Percentiles rank a stretch among this genome's conserved stretches.
phyloP scores from a whole-genome alignment of 331 rosid genomes.

The Prunus yedoensis region DNA sequence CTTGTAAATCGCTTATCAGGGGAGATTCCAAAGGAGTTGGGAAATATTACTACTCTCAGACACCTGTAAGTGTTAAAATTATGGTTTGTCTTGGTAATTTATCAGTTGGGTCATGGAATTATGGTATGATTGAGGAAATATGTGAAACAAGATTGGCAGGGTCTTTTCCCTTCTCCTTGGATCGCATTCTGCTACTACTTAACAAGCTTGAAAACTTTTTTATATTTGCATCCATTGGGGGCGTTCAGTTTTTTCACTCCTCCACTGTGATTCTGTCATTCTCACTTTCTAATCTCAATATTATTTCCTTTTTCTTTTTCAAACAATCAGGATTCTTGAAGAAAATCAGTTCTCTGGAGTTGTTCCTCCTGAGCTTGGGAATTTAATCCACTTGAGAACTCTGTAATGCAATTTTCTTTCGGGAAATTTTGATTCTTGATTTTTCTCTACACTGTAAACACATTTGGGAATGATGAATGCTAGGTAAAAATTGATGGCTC shows the following conservation, averaged over 20 bases:
- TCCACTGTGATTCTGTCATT: neutral
- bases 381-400: conserved; percentile 45
- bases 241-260: neutral
- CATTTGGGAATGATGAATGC: conserved; percentile 22
- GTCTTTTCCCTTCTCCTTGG: neutral
- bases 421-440: neutral
- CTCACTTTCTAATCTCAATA: neutral
- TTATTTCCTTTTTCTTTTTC: neutral
- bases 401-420: conserved; percentile 49
- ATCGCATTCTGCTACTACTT: neutral
- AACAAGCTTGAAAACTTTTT: neutral
- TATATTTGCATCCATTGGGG: neutral
- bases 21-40: conserved; percentile 68
- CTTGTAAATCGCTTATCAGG: conserved; percentile 75
- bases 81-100: neutral
- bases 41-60: conserved; percentile 56
- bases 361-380: conserved; percentile 66
- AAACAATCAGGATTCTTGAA: conserved; percentile 56
- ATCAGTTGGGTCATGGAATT: neutral
- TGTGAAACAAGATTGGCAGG: neutral
- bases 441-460: conserved; percentile 1
- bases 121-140: neutral
- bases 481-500: conserved; percentile 16
- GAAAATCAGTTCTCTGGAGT: conserved; percentile 60
- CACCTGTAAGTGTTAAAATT: conserved; percentile 51